Base-by-base conservation (phyloP, 169 alveolate species). In the Cryptosporidium tyzzeri region DNA sequence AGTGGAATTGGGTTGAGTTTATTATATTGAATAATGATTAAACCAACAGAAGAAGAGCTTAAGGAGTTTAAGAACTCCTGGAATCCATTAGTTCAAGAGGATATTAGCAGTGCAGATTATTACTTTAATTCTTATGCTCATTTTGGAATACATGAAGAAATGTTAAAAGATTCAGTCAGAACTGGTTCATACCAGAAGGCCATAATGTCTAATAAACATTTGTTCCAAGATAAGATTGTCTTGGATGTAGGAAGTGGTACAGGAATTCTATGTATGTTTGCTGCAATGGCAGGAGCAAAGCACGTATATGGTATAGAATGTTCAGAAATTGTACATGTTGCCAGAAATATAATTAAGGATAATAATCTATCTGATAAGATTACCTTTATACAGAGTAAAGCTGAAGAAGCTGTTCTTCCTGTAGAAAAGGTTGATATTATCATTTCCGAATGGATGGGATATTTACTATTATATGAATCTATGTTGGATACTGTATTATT, bases 361-460 rank as follows among this genome's bases (percentile, higher is more conserved):
- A 98, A 98, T 93, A 96, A 96, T 12, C 86, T 96, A 31, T 87
- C 91, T 1, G 98, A 96, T 53, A 93, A 94, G 91, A 96, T 98
- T 44, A 97, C 99, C 18, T 94, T 96, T 62, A 85, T 98, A 23
- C 95, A 97, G 87, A 98, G 98, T 16, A 96, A 97, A 92, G 99
- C 98, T 18, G 99, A 98, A 91, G 99, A 98, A 44, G 93, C 97
- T 18, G 97, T 94, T 41, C 93, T 97, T 31, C 99, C 99, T 21
- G 98, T 97, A 10, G 97, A 96, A 55, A 92, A 96, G 70, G 99
- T 98, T 5, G 99, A 98, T 91, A 97, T 98, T 67, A 98, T 98
- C 65, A 94, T 98, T 51, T 95, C 98, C 33, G 99, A 98, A 92
- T 98, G 99, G 99, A 98, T 98, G 99, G 99, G 99, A 0, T 97